A percentile compares a stretch with the other conserved stretches of the same genome.
Evolutionary conservation across 208 protist species (phyloP).

Genomic region (Leishmania tropica): DNA sequence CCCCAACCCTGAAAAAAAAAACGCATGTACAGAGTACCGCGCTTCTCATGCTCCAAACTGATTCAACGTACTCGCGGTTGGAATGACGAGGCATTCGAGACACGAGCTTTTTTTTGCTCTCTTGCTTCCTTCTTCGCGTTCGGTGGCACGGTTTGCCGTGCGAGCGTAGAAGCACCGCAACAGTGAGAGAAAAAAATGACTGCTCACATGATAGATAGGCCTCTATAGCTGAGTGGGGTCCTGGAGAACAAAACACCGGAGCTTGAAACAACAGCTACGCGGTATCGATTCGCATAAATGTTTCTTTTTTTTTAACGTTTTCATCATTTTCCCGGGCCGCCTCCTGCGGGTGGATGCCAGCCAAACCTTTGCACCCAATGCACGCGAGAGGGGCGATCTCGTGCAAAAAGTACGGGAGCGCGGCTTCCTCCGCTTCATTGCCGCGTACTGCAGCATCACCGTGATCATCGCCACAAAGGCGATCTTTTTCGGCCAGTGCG

Average conservation of each 20-base stretch:
- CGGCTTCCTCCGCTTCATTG: slow-evolving; percentile 74
- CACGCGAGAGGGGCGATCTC: slow-evolving; percentile 34
- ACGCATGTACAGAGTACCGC: neutral
- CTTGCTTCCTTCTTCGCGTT: neutral
- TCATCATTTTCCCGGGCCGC: neutral
- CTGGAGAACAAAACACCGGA: neutral
- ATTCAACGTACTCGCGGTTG: neutral
- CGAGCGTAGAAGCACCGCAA: neutral
- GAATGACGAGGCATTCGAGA: neutral
- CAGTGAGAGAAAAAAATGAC: neutral
- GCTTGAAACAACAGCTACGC: neutral
- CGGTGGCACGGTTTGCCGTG: neutral
- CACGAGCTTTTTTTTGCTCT: neutral
- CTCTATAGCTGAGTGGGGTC: neutral
- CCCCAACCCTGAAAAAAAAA: neutral
- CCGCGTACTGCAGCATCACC: slow-evolving; percentile 66
- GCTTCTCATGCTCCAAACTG: neutral
- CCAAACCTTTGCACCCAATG: slow-evolving; percentile 5
- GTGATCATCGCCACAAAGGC: slow-evolving; percentile 52
- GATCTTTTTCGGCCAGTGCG: slow-evolving; percentile 46
- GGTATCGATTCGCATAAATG: neutral
- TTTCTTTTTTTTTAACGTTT: neutral
- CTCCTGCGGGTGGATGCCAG: neutral
- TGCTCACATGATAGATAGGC: neutral
- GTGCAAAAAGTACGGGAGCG: slow-evolving; percentile 76